Base-by-base conservation (phyloP, 2,329 filamentous ascomycete genomes). In the Sclerotinia trifoliorum region DNA sequence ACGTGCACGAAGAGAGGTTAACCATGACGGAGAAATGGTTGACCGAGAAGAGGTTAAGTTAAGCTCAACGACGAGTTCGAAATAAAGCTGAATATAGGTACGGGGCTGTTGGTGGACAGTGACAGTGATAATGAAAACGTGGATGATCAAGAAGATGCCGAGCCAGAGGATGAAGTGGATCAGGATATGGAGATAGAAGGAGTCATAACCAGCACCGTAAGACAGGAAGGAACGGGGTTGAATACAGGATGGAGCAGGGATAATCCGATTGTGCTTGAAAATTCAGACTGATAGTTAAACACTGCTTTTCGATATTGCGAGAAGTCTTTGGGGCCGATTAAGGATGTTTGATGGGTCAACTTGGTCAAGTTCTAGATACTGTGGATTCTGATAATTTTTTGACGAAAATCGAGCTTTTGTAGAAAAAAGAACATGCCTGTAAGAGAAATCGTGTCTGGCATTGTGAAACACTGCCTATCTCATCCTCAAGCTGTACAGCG, bases 211-310 rank as follows among this genome's bases (percentile, higher is more conserved):
- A 26, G 3, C 5, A 15, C 2, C 3, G 51, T 1, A 32, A 24
- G 10, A 4, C 32, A 21, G 60, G 46, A 13, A 35, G n/a, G 17
- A 15, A n/a, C 3, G 26, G 13, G n/a, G 39, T 39, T 26, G 21
- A 42, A 42, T 8, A 13, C 32, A 21, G 60, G 46, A 63, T 15
- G 10, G 15, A 63, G 46, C 60, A 51, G 32, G 11, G 32, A 51
- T 26, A 8, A 51, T 15, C 46, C 60, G 24, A 51, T 63, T 51
- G 8, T 52, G 46, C n/a, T 63, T 39, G 60, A 63, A 15, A 46
- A 26, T 63, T 63, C n/a, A 2, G 60, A 63, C n/a, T 63, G 15
- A 39, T 26, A 6, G 21, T 11, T 35, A 11, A 3, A 1, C 26
- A 5, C 26, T 19, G 3, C 21, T 29, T 24, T 35, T 35, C 4